Base-by-base conservation (phyloP, 2,329 filamentous ascomycete species). In the Phialophora macrospora region DNA sequence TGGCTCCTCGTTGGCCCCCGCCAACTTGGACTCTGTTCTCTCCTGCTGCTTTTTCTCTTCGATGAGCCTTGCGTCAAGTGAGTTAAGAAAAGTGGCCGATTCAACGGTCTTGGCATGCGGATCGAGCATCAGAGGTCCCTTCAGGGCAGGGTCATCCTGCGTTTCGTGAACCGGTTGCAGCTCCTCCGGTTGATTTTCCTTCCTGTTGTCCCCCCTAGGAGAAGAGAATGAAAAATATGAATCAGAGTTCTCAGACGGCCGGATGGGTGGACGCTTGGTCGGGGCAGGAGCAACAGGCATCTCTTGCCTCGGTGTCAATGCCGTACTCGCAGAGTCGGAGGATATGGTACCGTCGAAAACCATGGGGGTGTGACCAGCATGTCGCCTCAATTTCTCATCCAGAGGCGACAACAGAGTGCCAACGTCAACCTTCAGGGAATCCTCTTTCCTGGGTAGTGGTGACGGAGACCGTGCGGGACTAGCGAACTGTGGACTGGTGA, bases 321-420 rank as follows among this genome's bases (percentile, higher is more conserved):
- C 60, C 44, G 65, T 63, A 56, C 63, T 68, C 28, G 65, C 69
- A 60, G 72, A 72, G 30, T 68, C 70, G 12, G 71, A 71, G 7
- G 75, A 75, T n/a, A 74, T 62, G 2, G 70, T 72, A 17, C 78
- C 78, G 64, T 80, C 75, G 62, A 77, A 73, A 32, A 73, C 78
- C 76, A 81, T 80, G 0, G 80, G 80, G 4, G 80, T 81, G 68
- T 81, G 79, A 28, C 79, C 80, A 46, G 79, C 79, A 71, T 81
- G 71, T 60, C 74, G 76, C 30, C 74, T 74, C 12, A 81, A 72
- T 58, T 79, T 80, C 44, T 74, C 75, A 68, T 79, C 75, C 17
- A 79, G 74, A 4, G 75, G 75, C 11, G 76, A 65, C 73, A 80
- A 32, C 75, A 74, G 63, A 30, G 52, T 28, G 30, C 62, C 57